Evolutionary conservation across 73 alveolate species (phyloP), one percentile per base, ranked within the genome.

Genomic region (Symbiodinium pilosum): DNA sequence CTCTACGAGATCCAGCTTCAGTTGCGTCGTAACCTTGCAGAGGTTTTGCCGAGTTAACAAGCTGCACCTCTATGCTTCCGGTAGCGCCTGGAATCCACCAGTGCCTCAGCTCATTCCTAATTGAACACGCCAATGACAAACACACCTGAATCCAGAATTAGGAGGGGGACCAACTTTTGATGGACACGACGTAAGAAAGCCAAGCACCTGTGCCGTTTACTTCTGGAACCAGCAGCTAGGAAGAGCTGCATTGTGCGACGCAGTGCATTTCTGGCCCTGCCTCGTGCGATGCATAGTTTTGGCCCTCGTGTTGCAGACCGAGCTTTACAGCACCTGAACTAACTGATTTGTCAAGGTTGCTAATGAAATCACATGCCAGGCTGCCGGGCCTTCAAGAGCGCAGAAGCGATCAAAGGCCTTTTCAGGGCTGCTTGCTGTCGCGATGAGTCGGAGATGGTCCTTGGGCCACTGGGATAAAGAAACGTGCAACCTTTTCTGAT

Each of bases 391-490:
- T 64, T 64, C 81, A 9, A 64, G 81, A 18, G 81, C 38, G 34
- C 81, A 64, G 81, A 64, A 64, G 40, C 81, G 81, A 64, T 64
- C 81, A 64, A 64, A 64, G 32, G 81, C 81, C 38, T 64, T 64
- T n/a, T 64, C 39, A 4, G 81, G 81, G 81, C 81, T 64, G 14
- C 81, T 64, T 64, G 81, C 81, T 38, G 81, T 64, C 18, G 81
- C 38, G 81, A 64, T 64, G 39, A 64, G 30, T 34, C 81, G 81
- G 34, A 64, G 81, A 64, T 64, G 81, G 30, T 64, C 81, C 81
- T 64, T 38, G 59, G 21, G 14, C 21, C 59, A 47, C 59, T 47
- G 6, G 59, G 14, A 47, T 47, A 6, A 14, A 47, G 14, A 47
- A 47, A 47, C 14, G 59, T 14, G 21, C 59, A 14, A 47, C 14